Evolutionary conservation across 2,329 filamentous ascomycete species (phyloP).

Genomic region (Beauveria medogensis): DNA sequence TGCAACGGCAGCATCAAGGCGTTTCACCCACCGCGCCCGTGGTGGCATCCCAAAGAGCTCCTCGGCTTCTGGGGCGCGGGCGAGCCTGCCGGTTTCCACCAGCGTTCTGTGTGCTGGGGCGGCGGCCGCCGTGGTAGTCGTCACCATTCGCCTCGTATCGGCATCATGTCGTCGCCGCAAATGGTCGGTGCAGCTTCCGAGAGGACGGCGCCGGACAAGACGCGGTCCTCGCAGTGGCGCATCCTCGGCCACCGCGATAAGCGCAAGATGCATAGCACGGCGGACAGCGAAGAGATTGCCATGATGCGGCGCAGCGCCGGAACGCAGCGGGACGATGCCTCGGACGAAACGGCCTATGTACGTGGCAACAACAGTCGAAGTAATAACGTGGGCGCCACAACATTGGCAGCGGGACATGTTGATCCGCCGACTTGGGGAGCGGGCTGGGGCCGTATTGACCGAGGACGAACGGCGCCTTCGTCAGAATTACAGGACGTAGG

Average conservation of each 20-base stretch:
- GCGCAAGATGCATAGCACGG: not conserved
- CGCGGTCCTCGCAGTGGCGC: not conserved
- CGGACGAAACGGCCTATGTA: conserved; percentile 1
- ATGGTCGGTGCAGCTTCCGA: not conserved
- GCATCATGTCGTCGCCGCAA: conserved; percentile 35
- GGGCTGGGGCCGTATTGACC: conserved; percentile 25
- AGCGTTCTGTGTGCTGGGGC: conserved; percentile 21
- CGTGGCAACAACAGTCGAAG: not conserved
- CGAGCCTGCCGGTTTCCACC: conserved; percentile 41
- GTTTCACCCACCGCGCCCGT: conserved; percentile 26
- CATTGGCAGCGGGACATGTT: not conserved
- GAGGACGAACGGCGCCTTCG: conserved; percentile 16
- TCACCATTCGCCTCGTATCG: conserved; percentile 24
- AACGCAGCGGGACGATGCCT: not conserved
- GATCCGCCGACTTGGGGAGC: conserved; percentile 22
- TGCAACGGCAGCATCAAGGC: conserved; percentile 38
- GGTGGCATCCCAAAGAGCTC: conserved; percentile 33
- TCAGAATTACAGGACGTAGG: conserved; percentile 27
- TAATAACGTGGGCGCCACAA: conserved; percentile 7
- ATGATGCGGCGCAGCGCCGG: conserved; percentile 4
- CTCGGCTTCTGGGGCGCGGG: conserved; percentile 42
- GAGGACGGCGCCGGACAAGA: not conserved
- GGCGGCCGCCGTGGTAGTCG: conserved; percentile 12
- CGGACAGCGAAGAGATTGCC: conserved; percentile 7
- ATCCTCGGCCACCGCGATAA: not conserved